These are phyloP conservation scores for Annulohypoxylon maeteangense DNA, from an alignment of 495 filamentous ascomycete genomes.

Conservation along the genomic window DNA sequence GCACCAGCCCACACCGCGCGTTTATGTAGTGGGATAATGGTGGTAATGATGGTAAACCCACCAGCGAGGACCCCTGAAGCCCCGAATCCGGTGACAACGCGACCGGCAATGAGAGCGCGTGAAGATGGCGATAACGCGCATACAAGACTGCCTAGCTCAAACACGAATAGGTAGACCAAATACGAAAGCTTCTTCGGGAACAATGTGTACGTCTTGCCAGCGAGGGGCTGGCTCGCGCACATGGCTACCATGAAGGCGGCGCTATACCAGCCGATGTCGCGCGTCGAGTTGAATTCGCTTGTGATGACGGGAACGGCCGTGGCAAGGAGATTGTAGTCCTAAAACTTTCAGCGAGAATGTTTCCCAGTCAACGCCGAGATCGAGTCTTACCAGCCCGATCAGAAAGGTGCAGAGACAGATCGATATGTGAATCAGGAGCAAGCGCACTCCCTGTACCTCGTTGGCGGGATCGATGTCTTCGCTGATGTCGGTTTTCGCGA, in stretches of 20 bases:
- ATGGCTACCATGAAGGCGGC: slow-evolving; percentile 65
- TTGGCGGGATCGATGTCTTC: slow-evolving; percentile 8
- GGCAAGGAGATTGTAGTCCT: slow-evolving; percentile 21
- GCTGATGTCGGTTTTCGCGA: neutral
- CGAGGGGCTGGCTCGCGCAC: slow-evolving; percentile 41
- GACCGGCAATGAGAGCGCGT: slow-evolving; percentile 60
- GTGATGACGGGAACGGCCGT: slow-evolving; percentile 65
- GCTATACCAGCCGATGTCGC: slow-evolving; percentile 66
- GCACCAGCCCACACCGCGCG: slow-evolving; percentile 45
- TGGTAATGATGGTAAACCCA: slow-evolving; percentile 45
- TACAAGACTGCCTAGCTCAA: slow-evolving; percentile 60
- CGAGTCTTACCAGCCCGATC: neutral
- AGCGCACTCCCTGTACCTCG: slow-evolving; percentile 4
- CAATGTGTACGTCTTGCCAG: slow-evolving; percentile 38
- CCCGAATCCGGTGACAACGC: slow-evolving; percentile 61
- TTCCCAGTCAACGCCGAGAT: neutral
- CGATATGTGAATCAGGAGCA: neutral
- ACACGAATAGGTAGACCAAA: slow-evolving; percentile 53
- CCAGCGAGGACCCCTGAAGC: slow-evolving; percentile 50
- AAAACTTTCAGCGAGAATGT: neutral
- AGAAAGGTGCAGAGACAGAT: slow-evolving; percentile 20
- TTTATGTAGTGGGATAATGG: slow-evolving; percentile 47
- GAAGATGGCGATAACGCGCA: slow-evolving; percentile 62
- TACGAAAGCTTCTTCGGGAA: slow-evolving; percentile 50
- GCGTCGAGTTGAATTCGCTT: slow-evolving; percentile 58